A percentile compares a stretch with the other conserved stretches of the same genome.
These are phyloP conservation scores for Hanseniaspora guilliermondii DNA, from an alignment of 805 yeast genomes.

Conservation along the genomic window DNA sequence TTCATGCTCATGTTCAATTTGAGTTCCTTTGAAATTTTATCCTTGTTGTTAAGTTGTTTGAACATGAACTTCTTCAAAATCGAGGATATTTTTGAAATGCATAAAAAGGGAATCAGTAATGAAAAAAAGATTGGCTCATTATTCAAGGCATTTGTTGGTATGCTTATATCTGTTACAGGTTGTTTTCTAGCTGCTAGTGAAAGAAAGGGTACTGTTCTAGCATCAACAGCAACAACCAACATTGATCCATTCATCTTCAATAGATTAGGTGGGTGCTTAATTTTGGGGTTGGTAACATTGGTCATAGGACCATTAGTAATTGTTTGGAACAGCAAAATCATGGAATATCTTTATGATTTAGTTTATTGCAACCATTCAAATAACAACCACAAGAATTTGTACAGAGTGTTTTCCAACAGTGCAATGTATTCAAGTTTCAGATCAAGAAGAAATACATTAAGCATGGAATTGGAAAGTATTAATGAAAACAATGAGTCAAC, in stretches of 20 bases:
- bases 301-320: conserved; percentile 26
- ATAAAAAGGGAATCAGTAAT: conserved; percentile 16
- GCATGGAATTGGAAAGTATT: conserved; percentile 5
- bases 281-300: conserved; percentile 26
- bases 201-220: conserved; percentile 24
- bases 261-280: conserved; percentile 26
- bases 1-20: conserved; percentile 9
- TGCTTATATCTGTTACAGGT: conserved; percentile 23
- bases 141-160: conserved; percentile 18
- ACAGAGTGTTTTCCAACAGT: conserved; percentile 1
- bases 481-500: not conserved
- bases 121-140: not conserved
- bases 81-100: conserved; percentile 13
- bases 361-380: not conserved
- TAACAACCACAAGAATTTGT: not conserved
- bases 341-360: conserved; percentile 7
- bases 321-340: conserved; percentile 16
- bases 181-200: conserved; percentile 25
- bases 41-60: conserved; percentile 25
- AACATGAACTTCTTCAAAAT: conserved; percentile 20
- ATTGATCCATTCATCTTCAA: conserved; percentile 26
- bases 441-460: conserved; percentile 10
- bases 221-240: conserved; percentile 22
- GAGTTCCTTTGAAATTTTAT: conserved; percentile 24
- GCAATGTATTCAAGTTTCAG: conserved; percentile 5